phyloP scores from a whole-genome alignment of 2,329 filamentous ascomycete species.

The Metarhizium sp. region DNA sequence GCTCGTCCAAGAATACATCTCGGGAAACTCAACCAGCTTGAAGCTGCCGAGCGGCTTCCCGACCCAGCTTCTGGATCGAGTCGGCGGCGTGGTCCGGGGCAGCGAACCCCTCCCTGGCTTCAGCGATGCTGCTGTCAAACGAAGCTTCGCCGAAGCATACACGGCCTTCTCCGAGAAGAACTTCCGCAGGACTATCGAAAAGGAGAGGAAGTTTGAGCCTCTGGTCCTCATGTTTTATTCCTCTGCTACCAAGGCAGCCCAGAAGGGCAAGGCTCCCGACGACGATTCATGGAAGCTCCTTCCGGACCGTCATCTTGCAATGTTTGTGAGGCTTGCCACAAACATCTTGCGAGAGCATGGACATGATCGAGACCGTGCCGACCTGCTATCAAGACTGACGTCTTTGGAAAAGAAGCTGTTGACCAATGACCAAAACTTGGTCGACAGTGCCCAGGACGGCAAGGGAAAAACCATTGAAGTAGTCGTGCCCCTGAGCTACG shows the following conservation, averaged over 20 bases:
- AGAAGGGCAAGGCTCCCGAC: slow-evolving; percentile 63
- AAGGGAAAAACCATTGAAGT: slow-evolving; percentile 60
- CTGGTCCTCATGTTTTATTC: slow-evolving; percentile 95
- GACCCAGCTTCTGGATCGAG: slow-evolving; percentile 52
- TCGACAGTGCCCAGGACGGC: slow-evolving; percentile 22
- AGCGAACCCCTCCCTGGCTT: slow-evolving; percentile 80
- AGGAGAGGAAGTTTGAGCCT: slow-evolving; percentile 87
- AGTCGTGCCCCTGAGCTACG: slow-evolving; percentile 72
- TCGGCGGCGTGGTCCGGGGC: slow-evolving; percentile 72
- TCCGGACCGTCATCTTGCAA: slow-evolving; percentile 86
- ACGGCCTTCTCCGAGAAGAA: slow-evolving; percentile 83
- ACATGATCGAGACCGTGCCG: slow-evolving; percentile 74
- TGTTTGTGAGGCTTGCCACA: slow-evolving; percentile 83
- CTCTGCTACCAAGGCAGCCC: slow-evolving; percentile 74
- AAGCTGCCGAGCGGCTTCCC: slow-evolving; percentile 51
- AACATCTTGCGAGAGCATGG: slow-evolving; percentile 74
- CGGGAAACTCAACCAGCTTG: slow-evolving; percentile 36
- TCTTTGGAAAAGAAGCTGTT: slow-evolving; percentile 89
- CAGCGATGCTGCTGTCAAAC: slow-evolving; percentile 81
- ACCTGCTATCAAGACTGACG: slow-evolving; percentile 68
- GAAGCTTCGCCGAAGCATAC: slow-evolving; percentile 89
- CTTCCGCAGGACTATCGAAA: slow-evolving; percentile 87
- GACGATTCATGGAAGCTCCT: slow-evolving; percentile 88
- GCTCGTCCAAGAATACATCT: slow-evolving; percentile 76
- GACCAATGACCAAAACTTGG: slow-evolving; percentile 83